Conservation (phyloP, 768 basidiomycete species). For the Baorangia bicolor region DNA sequence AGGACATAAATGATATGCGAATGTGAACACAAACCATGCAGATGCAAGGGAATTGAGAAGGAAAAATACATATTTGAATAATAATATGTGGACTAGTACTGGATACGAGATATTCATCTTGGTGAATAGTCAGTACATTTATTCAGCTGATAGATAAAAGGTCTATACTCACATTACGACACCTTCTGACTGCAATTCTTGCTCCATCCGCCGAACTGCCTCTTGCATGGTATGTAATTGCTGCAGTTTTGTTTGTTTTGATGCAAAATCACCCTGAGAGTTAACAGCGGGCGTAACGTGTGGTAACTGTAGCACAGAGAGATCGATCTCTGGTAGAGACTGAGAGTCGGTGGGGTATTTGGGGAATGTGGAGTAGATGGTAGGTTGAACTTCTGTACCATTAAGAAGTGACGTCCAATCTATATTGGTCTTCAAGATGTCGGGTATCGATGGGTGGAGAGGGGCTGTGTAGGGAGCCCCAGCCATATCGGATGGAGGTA, state of each 20-base stretch:
- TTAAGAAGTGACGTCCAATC: slow-evolving; percentile 21
- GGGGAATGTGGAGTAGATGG: neutral
- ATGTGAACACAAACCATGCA: neutral
- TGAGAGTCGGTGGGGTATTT: slow-evolving; percentile 3
- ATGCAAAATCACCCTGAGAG: neutral
- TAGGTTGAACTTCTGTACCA: neutral
- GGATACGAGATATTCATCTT: slow-evolving; percentile 6
- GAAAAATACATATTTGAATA: slow-evolving; percentile 21
- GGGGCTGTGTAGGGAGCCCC: neutral
- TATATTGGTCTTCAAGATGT: neutral
- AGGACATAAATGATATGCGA: neutral
- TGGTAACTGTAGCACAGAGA: slow-evolving; percentile 27
- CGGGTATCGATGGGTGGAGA: neutral
- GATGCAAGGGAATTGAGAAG: neutral
- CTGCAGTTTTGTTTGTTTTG: slow-evolving; percentile 17
- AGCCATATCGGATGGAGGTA: neutral
- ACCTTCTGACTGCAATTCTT: slow-evolving; percentile 30
- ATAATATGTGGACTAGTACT: slow-evolving; percentile 4
- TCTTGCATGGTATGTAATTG: slow-evolving; percentile 34
- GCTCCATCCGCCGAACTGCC: slow-evolving; percentile 33
- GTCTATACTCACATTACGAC: slow-evolving; percentile 9
- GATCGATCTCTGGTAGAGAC: slow-evolving; percentile 23
- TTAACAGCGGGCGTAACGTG: neutral
- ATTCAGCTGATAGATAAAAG: too few relatives aligned
- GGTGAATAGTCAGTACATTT: neutral